These are phyloP conservation scores for Entomortierella beljakovae DNA, from an alignment of 192 early-diverging fungal species.

Conservation along the genomic window DNA sequence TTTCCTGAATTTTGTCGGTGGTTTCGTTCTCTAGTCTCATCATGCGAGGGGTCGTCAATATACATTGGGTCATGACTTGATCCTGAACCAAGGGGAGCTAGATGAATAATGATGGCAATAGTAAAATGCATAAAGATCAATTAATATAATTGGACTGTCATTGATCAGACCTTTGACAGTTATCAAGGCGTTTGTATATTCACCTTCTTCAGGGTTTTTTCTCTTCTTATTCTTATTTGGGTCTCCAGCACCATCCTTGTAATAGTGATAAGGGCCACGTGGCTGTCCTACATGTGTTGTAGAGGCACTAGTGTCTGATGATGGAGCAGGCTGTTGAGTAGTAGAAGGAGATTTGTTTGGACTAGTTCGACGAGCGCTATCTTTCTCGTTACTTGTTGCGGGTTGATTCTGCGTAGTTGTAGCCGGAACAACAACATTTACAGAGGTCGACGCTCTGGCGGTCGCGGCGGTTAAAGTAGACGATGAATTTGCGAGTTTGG, in stretches of 20 bases:
- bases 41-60: slow-evolving; percentile 7
- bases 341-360: slow-evolving; percentile 7
- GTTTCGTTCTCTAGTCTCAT: background rate
- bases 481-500: background rate
- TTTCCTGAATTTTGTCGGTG: slow-evolving; percentile 4
- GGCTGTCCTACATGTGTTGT: background rate
- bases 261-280: background rate
- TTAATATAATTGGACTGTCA: background rate
- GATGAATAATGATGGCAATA: background rate
- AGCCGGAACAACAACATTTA: no score
- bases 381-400: background rate
- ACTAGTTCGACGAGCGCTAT: slow-evolving; percentile 2
- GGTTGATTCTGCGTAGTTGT: background rate
- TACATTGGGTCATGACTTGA: slow-evolving; percentile 12
- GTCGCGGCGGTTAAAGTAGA: background rate
- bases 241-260: background rate
- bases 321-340: background rate
- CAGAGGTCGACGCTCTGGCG: background rate
- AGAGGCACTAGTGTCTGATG: slow-evolving; percentile 4
- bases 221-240: slow-evolving; percentile 2
- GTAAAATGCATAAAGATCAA: background rate
- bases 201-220: slow-evolving; percentile 31
- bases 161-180: no score
- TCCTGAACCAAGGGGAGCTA: background rate
- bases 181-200: background rate